Evolutionary conservation across 208 protist species (phyloP), one percentile per base, ranked within the genome.

Genomic region (Acanthamoeba quina): DNA sequence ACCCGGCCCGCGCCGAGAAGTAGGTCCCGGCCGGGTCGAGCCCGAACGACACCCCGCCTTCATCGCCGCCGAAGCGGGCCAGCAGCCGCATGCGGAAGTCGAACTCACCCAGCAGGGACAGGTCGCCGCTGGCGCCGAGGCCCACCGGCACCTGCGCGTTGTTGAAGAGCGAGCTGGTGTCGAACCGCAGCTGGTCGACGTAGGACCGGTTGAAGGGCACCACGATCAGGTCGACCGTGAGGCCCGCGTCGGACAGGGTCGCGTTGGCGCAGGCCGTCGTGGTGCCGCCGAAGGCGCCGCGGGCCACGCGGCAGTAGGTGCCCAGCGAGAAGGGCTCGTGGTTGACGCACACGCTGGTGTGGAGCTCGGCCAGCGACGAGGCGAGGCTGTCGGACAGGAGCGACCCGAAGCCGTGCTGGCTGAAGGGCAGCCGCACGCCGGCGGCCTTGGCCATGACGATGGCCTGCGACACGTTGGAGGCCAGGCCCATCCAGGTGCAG

Each of bases 231-330:
- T 91, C 85, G 29, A 91, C 34, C 41, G 85, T 56, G 9, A 91
- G 62, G 10, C 21, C 47, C 6, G n/a, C 0, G 6, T 21, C 4
- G 4, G 54, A 52, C 4, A 91, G 60, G 9, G 41, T 24, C 17
- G 60, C 60, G 47, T 91, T 91, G 47, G 58, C 85, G 85, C 85
- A 91, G 19, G 47, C 31, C n/a, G 85, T 91, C 31, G 37, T 74
- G 34, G 78, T 86, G n/a, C 78, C 52, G 29, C 34, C 26, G n/a
- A 76, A 91, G 41, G 62, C 85, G 21, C 24, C 34, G 0, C 34
- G 4, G 41, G 41, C 62, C 54, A 91, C 15, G 58, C 21, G 37
- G 41, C 85, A 91, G 58, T 29, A 74, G 19, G 62, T 68, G 44
- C 21, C 52, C 37, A 91, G 58, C 13, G 85, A 76, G 85, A 91